Evolutionary conservation across 2,329 filamentous ascomycete species (phyloP).

Genomic region (Fusarium brevicatenulatum): DNA sequence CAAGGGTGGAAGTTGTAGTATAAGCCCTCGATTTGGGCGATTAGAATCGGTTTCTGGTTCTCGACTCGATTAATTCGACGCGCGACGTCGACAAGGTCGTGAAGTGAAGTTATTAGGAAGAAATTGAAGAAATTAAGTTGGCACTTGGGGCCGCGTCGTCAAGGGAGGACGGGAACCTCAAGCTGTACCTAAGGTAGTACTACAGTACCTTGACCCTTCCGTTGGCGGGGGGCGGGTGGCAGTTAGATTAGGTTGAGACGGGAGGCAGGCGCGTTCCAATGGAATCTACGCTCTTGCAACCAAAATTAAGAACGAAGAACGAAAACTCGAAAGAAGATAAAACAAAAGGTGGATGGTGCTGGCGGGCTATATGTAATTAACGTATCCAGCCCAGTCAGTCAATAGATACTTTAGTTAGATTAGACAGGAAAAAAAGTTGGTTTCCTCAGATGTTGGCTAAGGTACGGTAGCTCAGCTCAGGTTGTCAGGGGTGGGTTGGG

Average conservation of each 20-base stretch:
- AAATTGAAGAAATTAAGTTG: slow-evolving; percentile 6
- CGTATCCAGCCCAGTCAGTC: neutral
- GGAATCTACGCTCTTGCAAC: neutral
- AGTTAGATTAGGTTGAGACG: slow-evolving; percentile 38
- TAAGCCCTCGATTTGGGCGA: slow-evolving; percentile 10
- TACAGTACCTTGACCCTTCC: neutral
- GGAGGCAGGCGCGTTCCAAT: slow-evolving; percentile 24
- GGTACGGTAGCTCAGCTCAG: slow-evolving; percentile 24
- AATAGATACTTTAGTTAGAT: neutral
- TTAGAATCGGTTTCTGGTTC: neutral
- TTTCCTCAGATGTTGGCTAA: slow-evolving; percentile 25
- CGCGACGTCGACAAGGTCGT: neutral
- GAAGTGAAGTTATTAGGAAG: slow-evolving; percentile 17
- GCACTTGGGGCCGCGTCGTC: slow-evolving; percentile 3
- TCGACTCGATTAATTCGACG: slow-evolving; percentile 12
- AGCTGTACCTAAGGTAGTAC: neutral
- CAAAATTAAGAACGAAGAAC: slow-evolving; percentile 12
- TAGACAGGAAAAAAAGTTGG: slow-evolving; percentile 26
- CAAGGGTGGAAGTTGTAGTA: slow-evolving; percentile 1
- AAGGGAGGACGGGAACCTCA: neutral
- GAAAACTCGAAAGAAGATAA: neutral
- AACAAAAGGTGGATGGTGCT: neutral
- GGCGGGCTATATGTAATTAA: slow-evolving; percentile 36
- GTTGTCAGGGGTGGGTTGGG: slow-evolving; percentile 33
- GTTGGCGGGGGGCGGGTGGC: slow-evolving; percentile 28